A percentile compares a stretch with the other conserved stretches of the same genome.
phyloP scores from a whole-genome alignment of 2,329 filamentous ascomycete species.

The Apiospora phragmitis region DNA sequence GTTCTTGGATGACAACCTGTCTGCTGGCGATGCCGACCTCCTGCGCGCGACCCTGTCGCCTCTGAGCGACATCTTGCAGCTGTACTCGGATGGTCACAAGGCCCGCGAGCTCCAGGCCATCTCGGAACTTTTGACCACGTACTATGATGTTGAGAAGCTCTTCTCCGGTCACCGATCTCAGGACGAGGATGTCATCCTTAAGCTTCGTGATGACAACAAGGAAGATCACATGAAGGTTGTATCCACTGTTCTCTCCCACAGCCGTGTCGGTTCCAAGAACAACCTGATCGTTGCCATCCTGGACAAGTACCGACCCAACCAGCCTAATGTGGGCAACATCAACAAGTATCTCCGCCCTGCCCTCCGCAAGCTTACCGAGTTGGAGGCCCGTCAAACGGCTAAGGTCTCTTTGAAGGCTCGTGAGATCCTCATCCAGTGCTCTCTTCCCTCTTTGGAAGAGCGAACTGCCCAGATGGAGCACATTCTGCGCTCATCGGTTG shows the following conservation, averaged over 20 bases:
- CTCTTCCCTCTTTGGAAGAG: constrained; percentile 93
- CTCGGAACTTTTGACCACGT: constrained; percentile 74
- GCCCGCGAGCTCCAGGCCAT: constrained; percentile 85
- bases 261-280: constrained; percentile 90
- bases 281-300: constrained; percentile 88
- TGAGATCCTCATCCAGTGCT: constrained; percentile 96
- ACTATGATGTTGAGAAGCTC: constrained; percentile 79
- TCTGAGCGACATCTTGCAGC: constrained; percentile 73
- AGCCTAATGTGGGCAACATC: constrained; percentile 84
- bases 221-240: constrained; percentile 85
- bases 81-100: constrained; percentile 87
- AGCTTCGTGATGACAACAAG: constrained; percentile 94
- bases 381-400: constrained; percentile 80
- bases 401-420: constrained; percentile 98
- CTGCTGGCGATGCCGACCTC: constrained; percentile 69
- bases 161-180: constrained; percentile 84
- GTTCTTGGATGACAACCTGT: constrained; percentile 86
- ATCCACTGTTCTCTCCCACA: constrained; percentile 89
- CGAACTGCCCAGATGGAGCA: constrained; percentile 97
- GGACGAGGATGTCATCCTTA: constrained; percentile 91
- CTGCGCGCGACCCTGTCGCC: constrained; percentile 75
- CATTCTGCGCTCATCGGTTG: constrained; percentile 90
- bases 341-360: constrained; percentile 82
- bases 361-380: constrained; percentile 83
- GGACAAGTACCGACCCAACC: constrained; percentile 93